Percentiles rank a stretch among this genome's conserved stretches.
Conservation (phyloP, 495 filamentous ascomycete species). For the Rusavskia elegans region DNA sequence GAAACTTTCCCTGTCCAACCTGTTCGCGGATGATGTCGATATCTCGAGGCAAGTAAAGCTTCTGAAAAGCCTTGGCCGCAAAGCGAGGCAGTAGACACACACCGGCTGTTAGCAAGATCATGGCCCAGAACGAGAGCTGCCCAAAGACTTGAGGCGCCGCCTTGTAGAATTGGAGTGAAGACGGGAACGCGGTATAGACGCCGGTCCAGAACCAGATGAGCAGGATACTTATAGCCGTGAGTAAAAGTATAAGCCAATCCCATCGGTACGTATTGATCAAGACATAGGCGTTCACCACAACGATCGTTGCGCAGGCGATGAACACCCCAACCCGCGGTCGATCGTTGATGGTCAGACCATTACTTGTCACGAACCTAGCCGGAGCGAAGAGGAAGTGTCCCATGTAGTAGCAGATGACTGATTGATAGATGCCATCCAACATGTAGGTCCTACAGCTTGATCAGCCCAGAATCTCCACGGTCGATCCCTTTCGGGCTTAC, state of each 20-base stretch:
- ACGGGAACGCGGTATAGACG: slow-evolving; percentile 60
- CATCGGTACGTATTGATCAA: slow-evolving; percentile 91
- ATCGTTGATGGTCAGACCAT: slow-evolving; percentile 59
- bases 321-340: slow-evolving; percentile 69
- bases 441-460: slow-evolving; percentile 62
- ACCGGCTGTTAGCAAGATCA: slow-evolving; percentile 55
- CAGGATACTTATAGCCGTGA: slow-evolving; percentile 64
- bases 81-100: slow-evolving; percentile 78
- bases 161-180: slow-evolving; percentile 56
- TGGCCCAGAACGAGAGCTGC: slow-evolving; percentile 72
- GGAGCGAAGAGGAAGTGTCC: slow-evolving; percentile 61
- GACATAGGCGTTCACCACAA: slow-evolving; percentile 81
- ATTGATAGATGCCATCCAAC: slow-evolving; percentile 89
- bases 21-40: slow-evolving; percentile 95
- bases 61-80: slow-evolving; percentile 70
- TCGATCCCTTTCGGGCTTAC: slow-evolving; percentile 29
- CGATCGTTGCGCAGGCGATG: slow-evolving; percentile 61
- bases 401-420: slow-evolving; percentile 83
- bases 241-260: slow-evolving; percentile 86
- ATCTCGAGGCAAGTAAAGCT: slow-evolving; percentile 81
- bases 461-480: slow-evolving; percentile 18
- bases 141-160: slow-evolving; percentile 66
- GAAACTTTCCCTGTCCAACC: slow-evolving; percentile 63
- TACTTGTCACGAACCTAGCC: slow-evolving; percentile 47
- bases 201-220: slow-evolving; percentile 96